Evolutionary conservation across 73 alveolate species (phyloP), one percentile per base, ranked within the genome.

Genomic region (Paramecium octaurelia): DNA sequence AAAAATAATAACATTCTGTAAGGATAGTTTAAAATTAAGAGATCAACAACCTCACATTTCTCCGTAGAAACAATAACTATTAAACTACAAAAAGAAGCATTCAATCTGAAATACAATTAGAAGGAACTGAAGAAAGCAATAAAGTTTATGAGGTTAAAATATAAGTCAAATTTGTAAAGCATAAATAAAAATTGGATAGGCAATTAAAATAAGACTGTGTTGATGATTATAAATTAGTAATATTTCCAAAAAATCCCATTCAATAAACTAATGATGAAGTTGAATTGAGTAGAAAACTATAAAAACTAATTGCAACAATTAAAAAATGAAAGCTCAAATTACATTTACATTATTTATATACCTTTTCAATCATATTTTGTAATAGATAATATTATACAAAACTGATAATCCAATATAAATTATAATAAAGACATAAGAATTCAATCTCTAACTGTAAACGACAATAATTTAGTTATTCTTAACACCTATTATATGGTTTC

Each of bases 401-500:
- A 18, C 4, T 54, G 34, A 54, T 18, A 54, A n/a, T 5, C 21
- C 48, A 64, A 31, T 43, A 44, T 44, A 43, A 80, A 80, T 16
- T 4, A 38, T 24, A 38, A 38, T 75, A 75, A 75, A 29, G 88
- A 75, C 48, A 14, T 48, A 80, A 80, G 23, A 23, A 80, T 73
- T 80, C 91, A 80, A 23, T 80, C 91, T 20, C 43, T 80, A 20
- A 80, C 75, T 80, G 91, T 80, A 21, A 80, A 80, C 24, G 91
- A 42, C n/a, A 80, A 80, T 44, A 80, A 42, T 48, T 48, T 80
- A 12, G 76, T 80, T 80, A 80, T 42, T 80, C 91, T 80, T 12
- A 80, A 27, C 7, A 46, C 75, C 75, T 80, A 48, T 46, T 80
- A 48, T 18, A 80, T 64, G 4, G 91, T 80, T 80, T 80, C 91